Percentiles rank a stretch among this genome's conserved stretches.
Conservation (phyloP, 495 filamentous ascomycete genomes). For the Saxophila tyrrhenica region DNA sequence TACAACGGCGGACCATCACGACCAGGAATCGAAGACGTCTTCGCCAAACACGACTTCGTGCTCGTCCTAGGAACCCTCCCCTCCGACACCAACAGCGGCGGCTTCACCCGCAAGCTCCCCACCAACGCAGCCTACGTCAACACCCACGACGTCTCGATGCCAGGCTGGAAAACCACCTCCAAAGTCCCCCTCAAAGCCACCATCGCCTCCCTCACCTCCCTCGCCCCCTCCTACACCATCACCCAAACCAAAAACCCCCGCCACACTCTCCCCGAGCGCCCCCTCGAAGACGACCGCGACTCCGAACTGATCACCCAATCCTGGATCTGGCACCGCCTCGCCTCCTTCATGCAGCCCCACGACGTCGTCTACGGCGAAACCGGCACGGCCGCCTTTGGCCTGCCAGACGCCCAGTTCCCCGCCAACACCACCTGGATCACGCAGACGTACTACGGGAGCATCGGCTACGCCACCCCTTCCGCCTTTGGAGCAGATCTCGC, state of each 20-base stretch:
- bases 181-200: slow-evolving; percentile 27
- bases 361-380: slow-evolving; percentile 31
- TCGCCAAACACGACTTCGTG: slow-evolving; percentile 22
- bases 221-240: slow-evolving; percentile 3
- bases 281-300: slow-evolving; percentile 17
- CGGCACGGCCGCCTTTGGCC: slow-evolving; percentile 29
- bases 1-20: slow-evolving; percentile 25
- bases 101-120: slow-evolving; percentile 24
- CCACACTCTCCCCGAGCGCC: slow-evolving; percentile 12
- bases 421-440: slow-evolving; percentile 19
- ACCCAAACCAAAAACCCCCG: slow-evolving; percentile 5
- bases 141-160: slow-evolving; percentile 12
- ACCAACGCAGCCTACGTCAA: slow-evolving; percentile 22
- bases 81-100: slow-evolving; percentile 29
- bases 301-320: slow-evolving; percentile 29
- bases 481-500: slow-evolving; percentile 28
- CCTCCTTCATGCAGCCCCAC: slow-evolving; percentile 21
- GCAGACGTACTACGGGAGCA: slow-evolving; percentile 31
- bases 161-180: slow-evolving; percentile 20
- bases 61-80: slow-evolving; percentile 27
- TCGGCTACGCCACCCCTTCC: slow-evolving; percentile 29
- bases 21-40: slow-evolving; percentile 17
- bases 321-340: slow-evolving; percentile 27
- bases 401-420: slow-evolving; percentile 20
- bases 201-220: slow-evolving; percentile 10